Evolutionary conservation across 768 basidiomycete species (phyloP).

Genomic region (Pholiota microspora): DNA sequence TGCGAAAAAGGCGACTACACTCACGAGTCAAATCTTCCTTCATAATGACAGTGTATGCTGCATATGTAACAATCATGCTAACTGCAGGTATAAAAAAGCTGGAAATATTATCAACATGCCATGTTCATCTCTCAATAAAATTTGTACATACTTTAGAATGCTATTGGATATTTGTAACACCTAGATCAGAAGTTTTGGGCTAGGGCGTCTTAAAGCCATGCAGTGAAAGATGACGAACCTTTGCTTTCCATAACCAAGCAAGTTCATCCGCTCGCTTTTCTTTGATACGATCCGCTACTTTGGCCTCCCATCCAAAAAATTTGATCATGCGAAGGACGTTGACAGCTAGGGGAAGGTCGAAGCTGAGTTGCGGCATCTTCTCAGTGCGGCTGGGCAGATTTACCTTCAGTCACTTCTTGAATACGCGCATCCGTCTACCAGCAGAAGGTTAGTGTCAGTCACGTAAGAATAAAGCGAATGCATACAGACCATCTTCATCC

Average conservation of each 20-base stretch:
- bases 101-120: not conserved
- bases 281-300: slow-evolving; percentile 49
- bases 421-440: slow-evolving; percentile 51
- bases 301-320: slow-evolving; percentile 66
- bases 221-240: slow-evolving; percentile 43
- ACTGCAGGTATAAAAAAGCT: slow-evolving; percentile 39
- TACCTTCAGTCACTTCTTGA: slow-evolving; percentile 60
- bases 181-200: not conserved
- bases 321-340: slow-evolving; percentile 66
- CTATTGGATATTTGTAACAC: slow-evolving; percentile 8
- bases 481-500: slow-evolving; percentile 41
- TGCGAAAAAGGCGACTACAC: not conserved
- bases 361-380: no score
- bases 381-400: not conserved
- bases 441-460: not conserved
- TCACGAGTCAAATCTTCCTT: slow-evolving; percentile 32
- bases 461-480: not conserved
- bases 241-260: slow-evolving; percentile 46
- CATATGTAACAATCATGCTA: slow-evolving; percentile 66
- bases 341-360: slow-evolving; percentile 32
- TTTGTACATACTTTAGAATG: slow-evolving; percentile 1
- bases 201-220: slow-evolving; percentile 16
- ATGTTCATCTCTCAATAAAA: not conserved
- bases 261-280: slow-evolving; percentile 65
- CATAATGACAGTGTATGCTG: slow-evolving; percentile 48